These are phyloP conservation scores for Arthromyces matolae DNA, from an alignment of 768 basidiomycete species.

Conservation along the genomic window DNA sequence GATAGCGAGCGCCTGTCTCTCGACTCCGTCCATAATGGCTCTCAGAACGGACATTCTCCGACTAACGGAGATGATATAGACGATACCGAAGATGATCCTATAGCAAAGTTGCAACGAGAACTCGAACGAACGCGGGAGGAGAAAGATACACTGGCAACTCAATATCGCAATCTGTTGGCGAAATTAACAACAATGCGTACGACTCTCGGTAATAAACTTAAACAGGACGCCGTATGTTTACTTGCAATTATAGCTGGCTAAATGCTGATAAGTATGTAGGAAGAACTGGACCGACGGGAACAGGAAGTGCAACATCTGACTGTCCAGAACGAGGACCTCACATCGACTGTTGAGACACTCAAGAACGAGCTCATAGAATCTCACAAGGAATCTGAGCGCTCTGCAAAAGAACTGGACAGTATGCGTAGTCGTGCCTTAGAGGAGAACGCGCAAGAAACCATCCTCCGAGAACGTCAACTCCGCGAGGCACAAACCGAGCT, in stretches of 20 bases:
- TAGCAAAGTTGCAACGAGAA: conserved; percentile 65
- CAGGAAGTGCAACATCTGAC: conserved; percentile 76
- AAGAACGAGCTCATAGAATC: conserved; percentile 75
- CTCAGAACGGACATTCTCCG: conserved; percentile 27
- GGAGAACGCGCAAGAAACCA: conserved; percentile 66
- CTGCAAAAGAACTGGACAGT: conserved; percentile 64
- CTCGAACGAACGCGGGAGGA: conserved; percentile 75
- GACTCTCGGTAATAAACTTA: conserved; percentile 88
- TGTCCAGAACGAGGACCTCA: conserved; percentile 72
- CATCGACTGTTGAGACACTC: conserved; percentile 69
- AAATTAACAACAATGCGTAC: conserved; percentile 93
- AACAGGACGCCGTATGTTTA: conserved; percentile 89
- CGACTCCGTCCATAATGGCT: conserved; percentile 26
- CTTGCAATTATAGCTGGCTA: background rate
- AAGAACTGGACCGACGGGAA: conserved; percentile 95
- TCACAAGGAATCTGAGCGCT: conserved; percentile 69
- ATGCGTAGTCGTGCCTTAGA: conserved; percentile 63
- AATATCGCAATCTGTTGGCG: conserved; percentile 82
- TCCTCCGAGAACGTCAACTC: conserved; percentile 73
- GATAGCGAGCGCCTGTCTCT: conserved; percentile 42
- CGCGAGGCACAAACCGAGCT: conserved; percentile 82
- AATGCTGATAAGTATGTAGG: conserved; percentile 47
- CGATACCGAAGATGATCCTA: conserved; percentile 44
- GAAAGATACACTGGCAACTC: conserved; percentile 80
- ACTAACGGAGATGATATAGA: conserved; percentile 29